A percentile compares a stretch with the other conserved stretches of the same genome.
Evolutionary conservation across 306 rosid species (phyloP).

Genomic region (Cucumis sativus): DNA sequence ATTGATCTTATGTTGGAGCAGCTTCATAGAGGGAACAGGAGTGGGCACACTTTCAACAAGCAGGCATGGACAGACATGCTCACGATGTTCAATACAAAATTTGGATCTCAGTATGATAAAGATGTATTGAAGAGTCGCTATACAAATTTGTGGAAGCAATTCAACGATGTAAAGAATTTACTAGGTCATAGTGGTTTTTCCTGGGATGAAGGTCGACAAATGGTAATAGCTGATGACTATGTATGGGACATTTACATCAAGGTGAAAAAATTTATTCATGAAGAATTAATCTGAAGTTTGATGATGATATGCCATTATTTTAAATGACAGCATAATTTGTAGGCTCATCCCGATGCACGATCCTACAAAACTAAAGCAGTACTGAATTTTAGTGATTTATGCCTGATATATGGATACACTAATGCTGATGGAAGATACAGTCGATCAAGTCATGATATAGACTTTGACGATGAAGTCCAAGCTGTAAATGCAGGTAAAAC

Average conservation of each 20-base stretch:
- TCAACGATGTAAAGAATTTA: constrained; percentile 54
- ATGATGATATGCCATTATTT: not conserved
- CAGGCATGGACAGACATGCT: constrained; percentile 73
- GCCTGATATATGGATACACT: constrained; percentile 45
- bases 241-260: constrained; percentile 54
- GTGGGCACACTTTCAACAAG: constrained; percentile 65
- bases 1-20: constrained; percentile 69
- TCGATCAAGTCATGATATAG: constrained; percentile 63
- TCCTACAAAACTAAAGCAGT: constrained; percentile 44
- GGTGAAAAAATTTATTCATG: constrained; percentile 14
- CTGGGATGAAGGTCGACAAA: constrained; percentile 56
- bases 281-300: not conserved
- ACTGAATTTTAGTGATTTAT: constrained; percentile 50
- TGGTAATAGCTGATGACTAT: constrained; percentile 60
- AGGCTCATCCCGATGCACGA: constrained; percentile 58
- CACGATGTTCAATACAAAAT: constrained; percentile 42
- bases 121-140: constrained; percentile 64
- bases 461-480: constrained; percentile 40
- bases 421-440: constrained; percentile 80
- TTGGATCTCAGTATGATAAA: constrained; percentile 56
- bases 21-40: constrained; percentile 45
- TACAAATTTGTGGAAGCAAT: constrained; percentile 65
- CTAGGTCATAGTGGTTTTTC: constrained; percentile 54
- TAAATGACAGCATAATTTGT: constrained; percentile 4
- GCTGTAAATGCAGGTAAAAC: constrained; percentile 30